Percentiles rank a stretch among this genome's conserved stretches.
Evolutionary conservation across 2,329 filamentous ascomycete genomes (phyloP).

Genomic region (Fusarium sp.): DNA sequence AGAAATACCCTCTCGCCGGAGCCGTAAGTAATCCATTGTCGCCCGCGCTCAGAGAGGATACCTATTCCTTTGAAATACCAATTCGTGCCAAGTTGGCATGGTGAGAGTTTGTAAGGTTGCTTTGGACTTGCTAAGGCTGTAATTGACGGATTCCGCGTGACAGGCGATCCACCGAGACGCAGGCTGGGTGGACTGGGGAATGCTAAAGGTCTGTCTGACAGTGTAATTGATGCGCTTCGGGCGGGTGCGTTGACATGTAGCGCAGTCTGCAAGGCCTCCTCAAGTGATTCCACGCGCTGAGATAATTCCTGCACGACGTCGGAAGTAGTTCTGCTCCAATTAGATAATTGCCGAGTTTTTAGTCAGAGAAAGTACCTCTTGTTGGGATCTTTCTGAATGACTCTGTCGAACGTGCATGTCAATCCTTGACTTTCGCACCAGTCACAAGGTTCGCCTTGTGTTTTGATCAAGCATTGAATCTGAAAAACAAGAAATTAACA

Average conservation of each 20-base stretch:
- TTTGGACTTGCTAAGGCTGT: not conserved
- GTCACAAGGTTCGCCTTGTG: constrained; percentile 33
- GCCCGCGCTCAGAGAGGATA: constrained; percentile 26
- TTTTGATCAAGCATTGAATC: constrained; percentile 42
- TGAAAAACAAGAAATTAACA: not conserved
- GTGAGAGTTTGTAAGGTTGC: constrained; percentile 19
- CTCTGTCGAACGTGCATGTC: constrained; percentile 41
- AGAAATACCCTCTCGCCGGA: constrained; percentile 36
- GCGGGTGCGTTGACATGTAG: not conserved
- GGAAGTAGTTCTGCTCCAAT: constrained; percentile 21
- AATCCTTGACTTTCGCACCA: constrained; percentile 41
- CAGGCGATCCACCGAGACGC: constrained; percentile 5
- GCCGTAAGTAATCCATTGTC: constrained; percentile 37
- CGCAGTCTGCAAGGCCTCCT: constrained; percentile 30
- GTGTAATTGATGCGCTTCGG: constrained; percentile 21
- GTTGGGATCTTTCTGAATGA: constrained; percentile 32
- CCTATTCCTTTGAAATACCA: constrained; percentile 40
- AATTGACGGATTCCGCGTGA: not conserved
- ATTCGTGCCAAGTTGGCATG: constrained; percentile 33
- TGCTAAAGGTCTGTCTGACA: constrained; percentile 9
- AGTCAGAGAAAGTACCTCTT: constrained; percentile 27
- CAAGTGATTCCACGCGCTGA: constrained; percentile 35
- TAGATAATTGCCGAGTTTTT: not conserved
- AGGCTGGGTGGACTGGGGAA: constrained; percentile 11
- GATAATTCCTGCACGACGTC: constrained; percentile 39